Evolutionary conservation across 2,329 filamentous ascomycete species (phyloP).

Genomic region (Pseudocercospora musae): DNA sequence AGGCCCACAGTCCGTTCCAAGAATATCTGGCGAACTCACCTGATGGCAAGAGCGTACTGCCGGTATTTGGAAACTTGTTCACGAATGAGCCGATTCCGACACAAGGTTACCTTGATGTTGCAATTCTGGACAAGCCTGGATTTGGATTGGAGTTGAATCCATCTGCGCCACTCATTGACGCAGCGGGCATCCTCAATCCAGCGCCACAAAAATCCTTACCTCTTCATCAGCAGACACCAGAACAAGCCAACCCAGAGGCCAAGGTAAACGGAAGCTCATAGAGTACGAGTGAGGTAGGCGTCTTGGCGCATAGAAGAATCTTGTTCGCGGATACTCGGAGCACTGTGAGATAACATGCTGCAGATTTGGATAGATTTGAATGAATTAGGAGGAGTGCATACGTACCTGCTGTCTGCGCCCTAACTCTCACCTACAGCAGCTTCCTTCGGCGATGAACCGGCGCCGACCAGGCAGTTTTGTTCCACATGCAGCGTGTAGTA

Average conservation of each 20-base stretch:
- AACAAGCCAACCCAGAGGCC: constrained; percentile 9
- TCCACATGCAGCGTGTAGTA: neutral
- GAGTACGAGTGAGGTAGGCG: neutral
- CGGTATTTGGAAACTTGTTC: constrained; percentile 90
- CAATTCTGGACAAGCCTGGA: constrained; percentile 80
- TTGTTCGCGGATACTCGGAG: neutral
- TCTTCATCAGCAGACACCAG: constrained; percentile 26
- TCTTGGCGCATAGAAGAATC: neutral
- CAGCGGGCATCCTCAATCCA: constrained; percentile 68
- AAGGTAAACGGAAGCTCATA: constrained; percentile 12
- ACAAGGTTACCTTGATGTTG: constrained; percentile 75
- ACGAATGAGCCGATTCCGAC: constrained; percentile 83
- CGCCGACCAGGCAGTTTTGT: neutral
- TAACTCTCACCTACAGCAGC: neutral
- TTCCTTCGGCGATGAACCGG: neutral
- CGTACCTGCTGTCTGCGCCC: neutral
- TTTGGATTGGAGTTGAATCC: constrained; percentile 88
- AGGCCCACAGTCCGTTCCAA: constrained; percentile 90
- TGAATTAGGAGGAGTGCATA: neutral
- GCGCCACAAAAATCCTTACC: constrained; percentile 47
- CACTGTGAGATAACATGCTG: neutral
- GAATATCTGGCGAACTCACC: constrained; percentile 93
- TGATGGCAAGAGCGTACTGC: constrained; percentile 83
- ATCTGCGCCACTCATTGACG: constrained; percentile 73
- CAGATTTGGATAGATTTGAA: neutral